Conservation (phyloP, 139 green algal species). For the Picochlorum sp. region DNA sequence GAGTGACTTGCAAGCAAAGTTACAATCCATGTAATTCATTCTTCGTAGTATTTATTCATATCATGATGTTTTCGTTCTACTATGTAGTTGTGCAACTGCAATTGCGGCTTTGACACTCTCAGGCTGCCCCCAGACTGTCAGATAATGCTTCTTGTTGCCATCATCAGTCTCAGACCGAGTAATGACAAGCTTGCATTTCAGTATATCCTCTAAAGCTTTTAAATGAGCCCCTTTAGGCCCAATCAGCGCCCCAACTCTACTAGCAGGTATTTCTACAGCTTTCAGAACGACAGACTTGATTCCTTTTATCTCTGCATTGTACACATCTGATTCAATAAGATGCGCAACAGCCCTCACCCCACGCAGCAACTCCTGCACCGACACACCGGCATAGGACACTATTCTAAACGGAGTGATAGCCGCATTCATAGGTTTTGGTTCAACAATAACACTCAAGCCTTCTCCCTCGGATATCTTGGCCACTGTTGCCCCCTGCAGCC, state of each 20-base stretch:
- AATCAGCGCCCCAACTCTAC: constrained; percentile 22
- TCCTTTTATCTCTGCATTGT: constrained; percentile 18
- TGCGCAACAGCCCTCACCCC: constrained; percentile 17
- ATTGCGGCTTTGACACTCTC: constrained; percentile 25
- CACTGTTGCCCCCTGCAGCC: constrained; percentile 21
- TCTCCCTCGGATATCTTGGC: constrained; percentile 2
- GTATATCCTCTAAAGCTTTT: constrained; percentile 28
- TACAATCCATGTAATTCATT: not conserved
- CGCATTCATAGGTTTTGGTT: constrained; percentile 17
- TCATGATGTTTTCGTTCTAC: not conserved
- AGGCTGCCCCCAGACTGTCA: constrained; percentile 23
- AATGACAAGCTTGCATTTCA: constrained; percentile 25
- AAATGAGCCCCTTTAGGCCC: constrained; percentile 22
- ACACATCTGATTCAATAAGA: constrained; percentile 19
- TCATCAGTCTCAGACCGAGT: constrained; percentile 4
- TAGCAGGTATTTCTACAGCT: constrained; percentile 19
- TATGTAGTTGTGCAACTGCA: not conserved
- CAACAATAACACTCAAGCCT: constrained; percentile 14
- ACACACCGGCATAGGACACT: constrained; percentile 11
- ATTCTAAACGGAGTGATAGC: constrained; percentile 30
- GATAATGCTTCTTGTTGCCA: not conserved
- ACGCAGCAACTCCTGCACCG: not conserved
- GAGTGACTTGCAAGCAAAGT: constrained; percentile 2
- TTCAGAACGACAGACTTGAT: constrained; percentile 21
- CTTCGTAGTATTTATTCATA: constrained; percentile 6